Conservation (phyloP, 306 rosid genomes). For the Glycyrrhiza uralensis region DNA sequence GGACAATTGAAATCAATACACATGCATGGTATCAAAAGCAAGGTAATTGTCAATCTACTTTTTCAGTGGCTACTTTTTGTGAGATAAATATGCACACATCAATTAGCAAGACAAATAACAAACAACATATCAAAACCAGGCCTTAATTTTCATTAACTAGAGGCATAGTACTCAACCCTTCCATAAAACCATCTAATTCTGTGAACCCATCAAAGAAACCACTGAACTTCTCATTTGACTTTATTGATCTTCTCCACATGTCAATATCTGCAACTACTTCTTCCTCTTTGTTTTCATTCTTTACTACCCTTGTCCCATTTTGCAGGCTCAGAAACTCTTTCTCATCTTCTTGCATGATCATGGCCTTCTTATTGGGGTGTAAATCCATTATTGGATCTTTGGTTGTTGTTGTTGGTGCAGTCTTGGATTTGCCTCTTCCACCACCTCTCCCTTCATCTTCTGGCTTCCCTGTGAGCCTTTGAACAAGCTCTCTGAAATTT, state of each 20-base stretch:
- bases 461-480: constrained; percentile 52
- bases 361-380: constrained; percentile 9
- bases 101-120: background rate
- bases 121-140: constrained; percentile 1
- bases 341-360: constrained; percentile 20
- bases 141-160: constrained; percentile 8
- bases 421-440: background rate
- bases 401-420: background rate
- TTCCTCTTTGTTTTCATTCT: constrained; percentile 17
- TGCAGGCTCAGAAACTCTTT: constrained; percentile 19
- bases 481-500: constrained; percentile 55
- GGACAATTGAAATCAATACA: background rate
- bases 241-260: constrained; percentile 31
- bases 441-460: constrained; percentile 13
- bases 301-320: constrained; percentile 16
- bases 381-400: background rate
- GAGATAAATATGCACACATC: constrained; percentile 13
- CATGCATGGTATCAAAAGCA: background rate
- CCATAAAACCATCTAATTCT: constrained; percentile 43
- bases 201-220: constrained; percentile 50
- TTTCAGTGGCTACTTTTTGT: background rate
- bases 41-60: constrained; percentile 8
- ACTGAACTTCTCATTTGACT: constrained; percentile 33
- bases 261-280: constrained; percentile 15
- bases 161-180: constrained; percentile 35